Evolutionary conservation across 192 early-diverging fungal species (phyloP).

Genomic region (Cladochytrium replicatum): DNA sequence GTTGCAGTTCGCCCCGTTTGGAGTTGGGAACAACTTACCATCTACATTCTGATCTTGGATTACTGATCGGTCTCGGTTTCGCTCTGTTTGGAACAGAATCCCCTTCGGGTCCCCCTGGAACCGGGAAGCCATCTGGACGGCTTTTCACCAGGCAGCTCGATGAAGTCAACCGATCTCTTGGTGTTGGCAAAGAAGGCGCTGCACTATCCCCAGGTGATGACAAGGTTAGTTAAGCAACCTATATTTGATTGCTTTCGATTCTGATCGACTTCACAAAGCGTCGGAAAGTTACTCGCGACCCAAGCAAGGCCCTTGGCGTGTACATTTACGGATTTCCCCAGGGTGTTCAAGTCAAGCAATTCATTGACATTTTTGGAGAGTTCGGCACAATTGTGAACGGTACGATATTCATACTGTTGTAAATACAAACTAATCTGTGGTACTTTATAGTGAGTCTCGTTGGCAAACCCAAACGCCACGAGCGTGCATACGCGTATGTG

Average conservation of each 20-base stretch:
- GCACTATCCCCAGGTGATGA: too few relatives aligned
- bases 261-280: too few relatives aligned
- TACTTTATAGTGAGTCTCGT: conserved; percentile 23
- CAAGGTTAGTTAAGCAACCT: too few relatives aligned
- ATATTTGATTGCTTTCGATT: too few relatives aligned
- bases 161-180: conserved; percentile 16
- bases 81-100: too few relatives aligned
- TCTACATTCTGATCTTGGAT: too few relatives aligned
- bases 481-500: conserved; percentile 25
- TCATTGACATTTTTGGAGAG: conserved; percentile 30
- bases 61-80: too few relatives aligned
- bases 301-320: conserved; percentile 15
- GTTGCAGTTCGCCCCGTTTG: too few relatives aligned
- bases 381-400: conserved; percentile 35
- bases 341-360: conserved; percentile 26
- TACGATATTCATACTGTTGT: not conserved
- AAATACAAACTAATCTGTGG: conserved; percentile 8
- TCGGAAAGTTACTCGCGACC: conserved; percentile 7
- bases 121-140: conserved; percentile 9
- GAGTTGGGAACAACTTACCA: too few relatives aligned
- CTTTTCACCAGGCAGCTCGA: conserved; percentile 18
- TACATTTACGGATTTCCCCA: conserved; percentile 32
- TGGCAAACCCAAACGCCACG: conserved; percentile 7
- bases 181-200: too few relatives aligned
- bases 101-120: not conserved